Evolutionary conservation across 805 yeast genomes (phyloP).

Genomic region (Zygosaccharomyces siamensis): DNA sequence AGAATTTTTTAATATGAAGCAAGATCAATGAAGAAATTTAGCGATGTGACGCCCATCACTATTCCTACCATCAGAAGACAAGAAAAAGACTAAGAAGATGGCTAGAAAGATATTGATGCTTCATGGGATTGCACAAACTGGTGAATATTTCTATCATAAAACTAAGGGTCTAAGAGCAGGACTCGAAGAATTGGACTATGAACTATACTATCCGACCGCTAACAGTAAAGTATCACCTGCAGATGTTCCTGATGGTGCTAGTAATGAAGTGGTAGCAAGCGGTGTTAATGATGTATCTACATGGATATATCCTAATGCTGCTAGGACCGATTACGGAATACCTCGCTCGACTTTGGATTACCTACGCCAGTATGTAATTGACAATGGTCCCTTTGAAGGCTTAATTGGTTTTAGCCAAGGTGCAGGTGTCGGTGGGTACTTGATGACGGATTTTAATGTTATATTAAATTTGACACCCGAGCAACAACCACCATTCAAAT

Average conservation of each 20-base stretch:
- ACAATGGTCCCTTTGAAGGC: constrained; percentile 76
- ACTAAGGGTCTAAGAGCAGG: constrained; percentile 79
- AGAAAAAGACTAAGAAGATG: constrained; percentile 15
- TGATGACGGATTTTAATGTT: constrained; percentile 53
- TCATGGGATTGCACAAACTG: constrained; percentile 87
- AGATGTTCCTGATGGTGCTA: constrained; percentile 58
- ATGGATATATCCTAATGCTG: constrained; percentile 61
- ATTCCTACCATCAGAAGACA: background rate
- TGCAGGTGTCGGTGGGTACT: constrained; percentile 73
- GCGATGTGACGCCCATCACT: background rate
- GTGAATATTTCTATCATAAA: constrained; percentile 73
- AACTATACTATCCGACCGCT: constrained; percentile 69
- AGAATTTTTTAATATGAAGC: constrained; percentile 1
- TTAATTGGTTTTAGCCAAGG: constrained; percentile 92
- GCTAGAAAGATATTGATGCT: constrained; percentile 61
- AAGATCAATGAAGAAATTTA: background rate
- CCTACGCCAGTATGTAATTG: constrained; percentile 43
- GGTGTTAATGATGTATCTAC: constrained; percentile 39
- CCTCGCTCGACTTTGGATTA: constrained; percentile 39
- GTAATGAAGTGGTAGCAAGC: constrained; percentile 25
- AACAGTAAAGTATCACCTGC: constrained; percentile 57
- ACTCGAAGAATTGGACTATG: constrained; percentile 54
- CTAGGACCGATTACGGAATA: constrained; percentile 33
- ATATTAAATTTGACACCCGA: constrained; percentile 36
- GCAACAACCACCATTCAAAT: constrained; percentile 50